A percentile compares a stretch with the other conserved stretches of the same genome.
These are phyloP conservation scores for Pleurotus sapidus DNA, from an alignment of 768 basidiomycete species.

Conservation along the genomic window DNA sequence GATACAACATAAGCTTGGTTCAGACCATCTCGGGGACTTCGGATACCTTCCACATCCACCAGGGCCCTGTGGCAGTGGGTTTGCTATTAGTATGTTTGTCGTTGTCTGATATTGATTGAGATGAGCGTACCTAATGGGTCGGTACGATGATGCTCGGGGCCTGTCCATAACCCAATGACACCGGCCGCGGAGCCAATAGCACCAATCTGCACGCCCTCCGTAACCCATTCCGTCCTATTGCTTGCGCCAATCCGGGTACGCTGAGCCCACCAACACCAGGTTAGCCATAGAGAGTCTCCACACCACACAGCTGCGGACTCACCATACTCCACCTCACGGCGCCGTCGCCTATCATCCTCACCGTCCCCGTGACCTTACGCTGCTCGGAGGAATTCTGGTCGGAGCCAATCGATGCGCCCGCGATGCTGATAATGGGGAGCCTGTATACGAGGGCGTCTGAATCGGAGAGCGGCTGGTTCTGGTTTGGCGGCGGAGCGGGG, in stretches of 20 bases:
- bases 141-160: conserved; percentile 38
- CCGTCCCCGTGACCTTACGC: conserved; percentile 37
- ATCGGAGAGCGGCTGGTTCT: conserved; percentile 15
- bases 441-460: conserved; percentile 25
- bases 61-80: conserved; percentile 40
- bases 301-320: conserved; percentile 11
- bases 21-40: background rate
- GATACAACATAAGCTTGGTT: too few relatives aligned
- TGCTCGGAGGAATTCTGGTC: conserved; percentile 26
- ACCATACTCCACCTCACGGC: conserved; percentile 53
- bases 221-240: conserved; percentile 42
- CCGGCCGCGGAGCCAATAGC: conserved; percentile 51
- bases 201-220: conserved; percentile 58
- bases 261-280: conserved; percentile 15
- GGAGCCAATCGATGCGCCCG: conserved; percentile 40
- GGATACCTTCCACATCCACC: conserved; percentile 19
- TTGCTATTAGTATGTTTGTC: background rate
- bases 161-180: conserved; percentile 49
- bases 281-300: background rate
- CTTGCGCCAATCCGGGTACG: conserved; percentile 28
- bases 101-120: background rate
- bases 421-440: conserved; percentile 50
- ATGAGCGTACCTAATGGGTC: background rate
- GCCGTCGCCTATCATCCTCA: conserved; percentile 47
- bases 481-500: conserved; percentile 10